Conservation (phyloP, 805 yeast genomes). For the Danielia reshetovae region DNA sequence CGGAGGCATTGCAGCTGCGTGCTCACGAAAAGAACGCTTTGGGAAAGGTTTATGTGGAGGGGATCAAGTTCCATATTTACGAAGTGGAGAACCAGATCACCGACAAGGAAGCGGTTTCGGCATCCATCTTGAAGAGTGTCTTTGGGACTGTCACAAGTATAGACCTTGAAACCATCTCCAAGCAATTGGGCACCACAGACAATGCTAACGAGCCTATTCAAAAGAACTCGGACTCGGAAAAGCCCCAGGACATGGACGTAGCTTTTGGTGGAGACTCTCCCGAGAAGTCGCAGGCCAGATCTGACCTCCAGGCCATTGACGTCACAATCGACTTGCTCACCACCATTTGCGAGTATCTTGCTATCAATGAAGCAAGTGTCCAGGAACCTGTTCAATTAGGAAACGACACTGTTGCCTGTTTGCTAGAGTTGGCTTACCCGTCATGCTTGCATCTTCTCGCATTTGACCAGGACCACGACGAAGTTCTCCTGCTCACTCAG, state of each 20-base stretch:
- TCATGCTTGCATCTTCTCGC: slow-evolving; percentile 36
- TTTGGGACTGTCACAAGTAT: slow-evolving; percentile 22
- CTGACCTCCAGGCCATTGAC: slow-evolving; percentile 61
- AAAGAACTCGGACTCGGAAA: slow-evolving; percentile 12
- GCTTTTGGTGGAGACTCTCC: slow-evolving; percentile 25
- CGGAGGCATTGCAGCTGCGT: slow-evolving; percentile 15
- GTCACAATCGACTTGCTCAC: slow-evolving; percentile 72
- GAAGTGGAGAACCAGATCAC: slow-evolving; percentile 25
- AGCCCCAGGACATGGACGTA: slow-evolving; percentile 22
- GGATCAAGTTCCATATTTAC: slow-evolving; percentile 38
- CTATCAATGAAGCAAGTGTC: slow-evolving; percentile 25
- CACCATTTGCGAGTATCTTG: slow-evolving; percentile 59
- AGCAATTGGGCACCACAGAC: slow-evolving; percentile 17
- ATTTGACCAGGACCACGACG: slow-evolving; percentile 28
- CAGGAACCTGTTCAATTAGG: slow-evolving; percentile 20
- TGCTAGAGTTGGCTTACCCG: slow-evolving; percentile 22
- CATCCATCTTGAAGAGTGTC: slow-evolving; percentile 19
- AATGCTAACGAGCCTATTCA: slow-evolving; percentile 36
- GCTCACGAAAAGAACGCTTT: slow-evolving; percentile 21
- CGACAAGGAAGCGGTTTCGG: slow-evolving; percentile 18
- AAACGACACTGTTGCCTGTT: slow-evolving; percentile 14
- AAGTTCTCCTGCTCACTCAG: slow-evolving; percentile 38
- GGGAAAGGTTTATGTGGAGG: slow-evolving; percentile 36
- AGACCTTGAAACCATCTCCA: slow-evolving; percentile 19
- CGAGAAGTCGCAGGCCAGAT: slow-evolving; percentile 43